These are phyloP conservation scores for Aspergillus fischeri DNA, from an alignment of 2,329 filamentous ascomycete genomes.

Conservation along the genomic window DNA sequence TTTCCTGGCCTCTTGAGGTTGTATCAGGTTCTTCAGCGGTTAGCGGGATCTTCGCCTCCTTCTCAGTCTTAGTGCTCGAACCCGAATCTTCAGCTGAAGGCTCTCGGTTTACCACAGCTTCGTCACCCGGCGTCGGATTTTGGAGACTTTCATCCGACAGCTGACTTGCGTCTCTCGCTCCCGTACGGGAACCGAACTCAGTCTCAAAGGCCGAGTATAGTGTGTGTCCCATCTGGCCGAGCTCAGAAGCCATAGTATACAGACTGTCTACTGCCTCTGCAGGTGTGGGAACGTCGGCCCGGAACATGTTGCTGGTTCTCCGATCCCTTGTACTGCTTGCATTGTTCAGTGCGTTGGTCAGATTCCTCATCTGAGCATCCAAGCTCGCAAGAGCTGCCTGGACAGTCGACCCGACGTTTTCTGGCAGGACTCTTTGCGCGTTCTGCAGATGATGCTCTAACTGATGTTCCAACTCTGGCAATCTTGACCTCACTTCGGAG, in stretches of 20 bases:
- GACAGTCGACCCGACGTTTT: constrained; percentile 33
- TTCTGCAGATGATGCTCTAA: constrained; percentile 34
- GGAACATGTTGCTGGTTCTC: constrained; percentile 32
- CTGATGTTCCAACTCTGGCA: constrained; percentile 38
- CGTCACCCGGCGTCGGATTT: not conserved
- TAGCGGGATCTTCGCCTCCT: not conserved
- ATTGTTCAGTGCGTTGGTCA: constrained; percentile 35
- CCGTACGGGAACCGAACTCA: constrained; percentile 25
- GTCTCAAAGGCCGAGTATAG: constrained; percentile 36
- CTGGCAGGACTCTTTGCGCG: constrained; percentile 32
- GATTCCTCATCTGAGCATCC: constrained; percentile 33
- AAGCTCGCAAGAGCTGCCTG: constrained; percentile 33
- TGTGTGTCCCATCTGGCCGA: constrained; percentile 37
- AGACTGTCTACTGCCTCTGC: constrained; percentile 37
- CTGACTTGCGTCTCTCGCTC: not conserved
- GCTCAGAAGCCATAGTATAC: constrained; percentile 37
- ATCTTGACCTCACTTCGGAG: constrained; percentile 31
- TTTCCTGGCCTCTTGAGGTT: not conserved
- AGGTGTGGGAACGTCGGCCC: constrained; percentile 33
- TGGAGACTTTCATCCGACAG: not conserved
- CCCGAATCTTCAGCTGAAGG: not conserved
- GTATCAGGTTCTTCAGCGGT: not conserved
- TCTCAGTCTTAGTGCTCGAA: not conserved
- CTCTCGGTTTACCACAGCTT: not conserved
- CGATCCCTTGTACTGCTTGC: constrained; percentile 33